phyloP scores from a whole-genome alignment of 2,329 filamentous ascomycete genomes.

The Alternaria tenuissima region DNA sequence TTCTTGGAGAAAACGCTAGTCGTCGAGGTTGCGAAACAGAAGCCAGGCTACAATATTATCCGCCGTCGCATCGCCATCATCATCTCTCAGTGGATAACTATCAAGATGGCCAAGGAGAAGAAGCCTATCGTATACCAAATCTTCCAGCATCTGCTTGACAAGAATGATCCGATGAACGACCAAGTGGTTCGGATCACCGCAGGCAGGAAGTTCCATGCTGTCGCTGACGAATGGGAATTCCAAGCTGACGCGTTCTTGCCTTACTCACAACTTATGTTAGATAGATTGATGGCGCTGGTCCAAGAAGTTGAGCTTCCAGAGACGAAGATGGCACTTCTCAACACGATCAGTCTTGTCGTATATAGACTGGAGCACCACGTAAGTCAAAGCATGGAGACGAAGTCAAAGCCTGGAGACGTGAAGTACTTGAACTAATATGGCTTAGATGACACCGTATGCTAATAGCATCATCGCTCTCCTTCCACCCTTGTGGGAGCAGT shows the following conservation, averaged over 20 bases:
- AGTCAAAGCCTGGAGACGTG: no score
- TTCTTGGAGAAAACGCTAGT: slow-evolving; percentile 80
- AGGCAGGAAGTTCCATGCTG: slow-evolving; percentile 79
- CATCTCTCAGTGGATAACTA: slow-evolving; percentile 86
- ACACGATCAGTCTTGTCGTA: slow-evolving; percentile 83
- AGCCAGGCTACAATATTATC: slow-evolving; percentile 78
- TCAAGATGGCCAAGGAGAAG: slow-evolving; percentile 74
- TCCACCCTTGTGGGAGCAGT: slow-evolving; percentile 83
- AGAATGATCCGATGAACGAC: slow-evolving; percentile 81
- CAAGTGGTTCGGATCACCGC: slow-evolving; percentile 91
- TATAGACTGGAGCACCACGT: slow-evolving; percentile 80
- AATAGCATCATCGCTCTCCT: slow-evolving; percentile 83
- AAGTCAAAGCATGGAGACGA: slow-evolving; percentile 26
- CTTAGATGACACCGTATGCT: slow-evolving; percentile 68
- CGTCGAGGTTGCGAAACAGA: slow-evolving; percentile 76
- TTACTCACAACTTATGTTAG: slow-evolving; percentile 76
- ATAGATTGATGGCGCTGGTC: slow-evolving; percentile 78
- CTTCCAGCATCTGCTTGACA: slow-evolving; percentile 84
- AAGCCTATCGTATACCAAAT: slow-evolving; percentile 84
- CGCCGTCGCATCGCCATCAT: slow-evolving; percentile 88
- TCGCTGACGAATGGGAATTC: slow-evolving; percentile 88
- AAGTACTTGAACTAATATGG: slow-evolving; percentile 11
- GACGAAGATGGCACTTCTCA: slow-evolving; percentile 88
- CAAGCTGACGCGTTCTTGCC: slow-evolving; percentile 76
- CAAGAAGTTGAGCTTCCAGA: slow-evolving; percentile 82